Conservation (phyloP, 1,284 basidiomycete species). For the Pseudozyma sp. region DNA sequence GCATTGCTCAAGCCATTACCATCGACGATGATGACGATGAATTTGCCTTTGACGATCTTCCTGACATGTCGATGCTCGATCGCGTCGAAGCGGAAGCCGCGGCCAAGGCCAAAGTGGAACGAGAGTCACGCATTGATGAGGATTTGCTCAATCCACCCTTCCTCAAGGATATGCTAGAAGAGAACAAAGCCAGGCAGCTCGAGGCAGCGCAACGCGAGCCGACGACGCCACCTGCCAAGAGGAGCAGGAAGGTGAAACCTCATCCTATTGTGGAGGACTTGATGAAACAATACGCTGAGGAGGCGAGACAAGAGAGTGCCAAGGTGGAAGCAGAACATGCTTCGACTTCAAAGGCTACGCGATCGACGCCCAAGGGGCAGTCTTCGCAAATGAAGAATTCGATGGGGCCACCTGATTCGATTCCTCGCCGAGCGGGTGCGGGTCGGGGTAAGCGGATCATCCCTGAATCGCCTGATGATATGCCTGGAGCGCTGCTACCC, state of each 20-base stretch:
- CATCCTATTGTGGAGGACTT: slow-evolving; percentile 20
- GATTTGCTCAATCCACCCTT: slow-evolving; percentile 1
- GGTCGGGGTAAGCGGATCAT: slow-evolving; percentile 20
- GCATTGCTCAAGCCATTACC: slow-evolving; percentile 19
- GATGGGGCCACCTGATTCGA: slow-evolving; percentile 48
- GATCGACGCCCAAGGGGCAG: slow-evolving; percentile 2
- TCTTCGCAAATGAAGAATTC: slow-evolving; percentile 29
- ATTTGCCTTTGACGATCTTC: slow-evolving; percentile 26
- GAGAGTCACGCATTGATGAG: background rate
- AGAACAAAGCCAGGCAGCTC: background rate
- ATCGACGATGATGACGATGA: slow-evolving; percentile 23
- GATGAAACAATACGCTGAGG: slow-evolving; percentile 11
- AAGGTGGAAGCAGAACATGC: background rate
- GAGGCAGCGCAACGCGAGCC: slow-evolving; percentile 6
- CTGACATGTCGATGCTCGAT: slow-evolving; percentile 25
- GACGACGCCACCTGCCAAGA: slow-evolving; percentile 1
- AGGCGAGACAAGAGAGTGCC: slow-evolving; percentile 1
- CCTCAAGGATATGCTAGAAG: background rate
- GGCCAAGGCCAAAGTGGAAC: background rate
- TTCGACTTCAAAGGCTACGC: background rate
- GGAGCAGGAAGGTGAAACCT: background rate
- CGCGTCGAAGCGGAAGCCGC: slow-evolving; percentile 28
- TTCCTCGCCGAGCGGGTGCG: slow-evolving; percentile 32
- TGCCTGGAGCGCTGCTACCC: background rate
- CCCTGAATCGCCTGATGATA: slow-evolving; percentile 26